Evolutionary conservation across 2,329 filamentous ascomycete species (phyloP).

Genomic region (Magnaporthiopsis poae): DNA sequence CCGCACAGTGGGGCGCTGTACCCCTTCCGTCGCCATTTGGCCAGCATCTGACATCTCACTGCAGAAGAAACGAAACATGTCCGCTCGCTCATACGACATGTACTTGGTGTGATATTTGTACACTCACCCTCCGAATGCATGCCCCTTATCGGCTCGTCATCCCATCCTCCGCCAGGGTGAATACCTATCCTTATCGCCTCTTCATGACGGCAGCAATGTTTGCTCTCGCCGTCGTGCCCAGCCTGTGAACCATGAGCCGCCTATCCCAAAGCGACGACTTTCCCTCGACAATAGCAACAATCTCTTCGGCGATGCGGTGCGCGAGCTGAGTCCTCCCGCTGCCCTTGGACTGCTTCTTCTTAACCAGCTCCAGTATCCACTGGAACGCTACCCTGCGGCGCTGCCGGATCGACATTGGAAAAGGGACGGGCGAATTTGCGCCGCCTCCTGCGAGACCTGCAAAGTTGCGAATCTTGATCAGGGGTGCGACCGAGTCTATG

Average conservation of each 20-base stretch:
- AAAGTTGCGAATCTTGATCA: constrained; percentile 68
- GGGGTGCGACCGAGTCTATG: constrained; percentile 83
- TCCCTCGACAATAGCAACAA: constrained; percentile 81
- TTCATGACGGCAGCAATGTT: constrained; percentile 40
- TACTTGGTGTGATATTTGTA: neutral
- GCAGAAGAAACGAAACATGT: neutral
- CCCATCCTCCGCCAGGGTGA: neutral
- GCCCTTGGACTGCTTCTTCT: constrained; percentile 63
- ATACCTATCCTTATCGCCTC: neutral
- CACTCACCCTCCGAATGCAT: neutral
- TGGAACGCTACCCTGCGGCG: constrained; percentile 67
- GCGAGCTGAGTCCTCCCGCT: constrained; percentile 66
- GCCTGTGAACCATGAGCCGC: constrained; percentile 67
- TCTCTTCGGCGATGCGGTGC: constrained; percentile 70
- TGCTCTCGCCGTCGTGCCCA: constrained; percentile 65
- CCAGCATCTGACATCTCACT: neutral
- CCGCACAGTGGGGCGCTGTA: neutral
- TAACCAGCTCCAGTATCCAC: constrained; percentile 83
- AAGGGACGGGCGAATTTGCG: constrained; percentile 68
- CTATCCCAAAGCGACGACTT: constrained; percentile 76
- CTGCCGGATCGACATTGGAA: constrained; percentile 65
- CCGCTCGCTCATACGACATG: neutral
- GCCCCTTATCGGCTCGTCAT: neutral
- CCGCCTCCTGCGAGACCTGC: constrained; percentile 80
- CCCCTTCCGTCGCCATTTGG: neutral